Conservation (phyloP, 2,329 filamentous ascomycete species). For the Cladobotryum protrusum region DNA sequence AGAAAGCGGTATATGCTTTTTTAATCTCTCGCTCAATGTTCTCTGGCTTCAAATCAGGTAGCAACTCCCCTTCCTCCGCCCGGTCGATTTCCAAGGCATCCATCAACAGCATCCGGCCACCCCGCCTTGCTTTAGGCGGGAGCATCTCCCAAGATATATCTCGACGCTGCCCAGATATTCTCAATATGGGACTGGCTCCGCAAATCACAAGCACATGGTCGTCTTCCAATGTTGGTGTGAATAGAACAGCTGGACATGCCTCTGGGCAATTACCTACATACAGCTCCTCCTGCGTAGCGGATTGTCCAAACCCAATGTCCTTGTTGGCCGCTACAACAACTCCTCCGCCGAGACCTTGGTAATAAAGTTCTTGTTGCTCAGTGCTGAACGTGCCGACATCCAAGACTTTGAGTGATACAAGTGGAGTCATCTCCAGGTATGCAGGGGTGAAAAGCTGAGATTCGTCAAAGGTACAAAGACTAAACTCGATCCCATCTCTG, state of each 20-base stretch:
- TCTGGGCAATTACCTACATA: slow-evolving; percentile 30
- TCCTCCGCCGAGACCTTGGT: slow-evolving; percentile 21
- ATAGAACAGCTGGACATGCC: slow-evolving; percentile 27
- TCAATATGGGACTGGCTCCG: slow-evolving; percentile 24
- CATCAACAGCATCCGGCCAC: slow-evolving; percentile 30
- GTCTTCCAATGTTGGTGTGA: slow-evolving; percentile 24
- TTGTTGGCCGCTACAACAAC: slow-evolving; percentile 30
- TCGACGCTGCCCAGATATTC: slow-evolving; percentile 24
- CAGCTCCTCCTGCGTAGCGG: slow-evolving; percentile 31
- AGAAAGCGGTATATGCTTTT: slow-evolving; percentile 25
- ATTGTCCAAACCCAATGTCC: slow-evolving; percentile 29
- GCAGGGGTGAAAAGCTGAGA: background rate
- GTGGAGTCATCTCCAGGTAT: background rate
- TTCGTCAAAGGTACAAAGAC: slow-evolving; percentile 12
- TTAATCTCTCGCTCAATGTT: slow-evolving; percentile 25
- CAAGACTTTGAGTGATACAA: slow-evolving; percentile 13
- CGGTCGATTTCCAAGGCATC: slow-evolving; percentile 31
- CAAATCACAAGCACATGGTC: slow-evolving; percentile 22
- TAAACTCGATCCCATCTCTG: slow-evolving; percentile 14
- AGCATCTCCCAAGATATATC: slow-evolving; percentile 20
- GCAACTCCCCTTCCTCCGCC: slow-evolving; percentile 10
- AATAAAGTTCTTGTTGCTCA: slow-evolving; percentile 14
- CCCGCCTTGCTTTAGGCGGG: slow-evolving; percentile 9
- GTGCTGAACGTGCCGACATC: slow-evolving; percentile 21
- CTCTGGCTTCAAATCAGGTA: slow-evolving; percentile 21